Base-by-base conservation (phyloP, 2,329 filamentous ascomycete genomes). In the Calonectria pauciramosa region DNA sequence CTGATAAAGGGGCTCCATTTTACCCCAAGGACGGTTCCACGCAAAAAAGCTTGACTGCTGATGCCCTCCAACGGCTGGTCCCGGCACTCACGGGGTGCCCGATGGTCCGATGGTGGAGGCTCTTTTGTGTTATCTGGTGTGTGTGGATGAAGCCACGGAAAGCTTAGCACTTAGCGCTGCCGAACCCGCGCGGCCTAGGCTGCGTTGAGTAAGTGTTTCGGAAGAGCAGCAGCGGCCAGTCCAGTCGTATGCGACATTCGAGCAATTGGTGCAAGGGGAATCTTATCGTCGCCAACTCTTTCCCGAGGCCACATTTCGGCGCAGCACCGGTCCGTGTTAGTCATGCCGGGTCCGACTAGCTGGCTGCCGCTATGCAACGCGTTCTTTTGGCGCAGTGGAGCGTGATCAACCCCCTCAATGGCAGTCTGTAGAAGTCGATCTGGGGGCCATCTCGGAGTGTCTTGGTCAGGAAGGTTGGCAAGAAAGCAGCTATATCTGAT, bases 191-290 rank as follows among this genome's bases (percentile, higher is more conserved):
- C 34, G 14, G 56, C 36, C 56, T 63, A 63, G 56, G 16, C 56
- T 28, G 23, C 38, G 23, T 63, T 63, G 26, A 63, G 56, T n/a
- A 63, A 63, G 56, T 63, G 56, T 16, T 63, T 63, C 56, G 56
- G 56, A 28, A 28, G 38, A 41, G n/a, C 23, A 36, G 10, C 14
- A 16, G 5, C 36, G 34, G 6, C 18, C 16, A n/a, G n/a, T n/a
- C n/a, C n/a, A n/a, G n/a, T 26, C 34, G 23, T 38, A 60, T 60
- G 32, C 7, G 3, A 23, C 23, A 30, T 34, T 56, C 52, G 28
- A 56, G 13, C 34, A 63, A 30, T 38, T 13, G 3, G 34, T 41
- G 23, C 44, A 13, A 47, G 9, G 23, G n/a, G 3, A n/a, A 63
- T 63, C 23, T 41, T 63, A 63, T 63, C 56, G 34, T 26, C 56